Percentiles rank a stretch among this genome's conserved stretches.
phyloP scores from a whole-genome alignment of 1,139 yeast species.

The Yamadazyma trypodendri region DNA sequence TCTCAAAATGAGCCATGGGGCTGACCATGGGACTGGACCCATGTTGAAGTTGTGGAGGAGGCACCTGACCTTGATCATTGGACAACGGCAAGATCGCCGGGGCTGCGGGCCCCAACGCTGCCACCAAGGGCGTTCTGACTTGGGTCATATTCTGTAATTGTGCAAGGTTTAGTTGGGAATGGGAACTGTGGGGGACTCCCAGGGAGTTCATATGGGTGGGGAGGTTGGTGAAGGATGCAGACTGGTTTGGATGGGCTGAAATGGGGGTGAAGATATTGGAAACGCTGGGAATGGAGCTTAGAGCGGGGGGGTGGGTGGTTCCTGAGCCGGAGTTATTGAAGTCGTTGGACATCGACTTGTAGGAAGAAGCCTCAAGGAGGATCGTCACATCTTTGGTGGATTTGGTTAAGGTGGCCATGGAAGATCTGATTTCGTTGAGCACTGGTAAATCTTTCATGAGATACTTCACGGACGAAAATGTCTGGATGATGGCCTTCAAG shows the following conservation, averaged over 20 bases:
- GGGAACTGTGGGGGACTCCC: conserved; percentile 15
- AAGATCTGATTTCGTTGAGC: conserved; percentile 75
- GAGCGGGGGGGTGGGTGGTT: conserved; percentile 22
- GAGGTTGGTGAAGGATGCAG: conserved; percentile 14
- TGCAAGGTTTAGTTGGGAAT: conserved; percentile 12
- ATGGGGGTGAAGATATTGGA: conserved; percentile 37
- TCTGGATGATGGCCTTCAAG: conserved; percentile 77
- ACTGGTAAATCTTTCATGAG: conserved; percentile 81
- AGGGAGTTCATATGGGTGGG: conserved; percentile 1
- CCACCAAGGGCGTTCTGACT: conserved; percentile 33
- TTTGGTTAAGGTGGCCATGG: conserved; percentile 77
- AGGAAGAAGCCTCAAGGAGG: conserved; percentile 58
- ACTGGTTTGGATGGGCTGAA: conserved; percentile 27
- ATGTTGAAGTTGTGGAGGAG: conserved; percentile 4
- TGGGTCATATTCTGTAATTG: conserved; percentile 18
- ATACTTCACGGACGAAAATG: conserved; percentile 77
- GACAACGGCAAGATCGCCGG: conserved; percentile 20
- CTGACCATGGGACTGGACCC: conserved; percentile 18
- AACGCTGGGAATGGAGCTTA: conserved; percentile 32
- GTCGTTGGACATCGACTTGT: conserved; percentile 35
- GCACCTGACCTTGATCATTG: conserved; percentile 7
- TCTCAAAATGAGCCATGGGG: conserved; percentile 16
- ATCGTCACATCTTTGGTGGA: conserved; percentile 90
- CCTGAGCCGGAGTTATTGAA: conserved; percentile 18
- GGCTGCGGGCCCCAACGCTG: conserved; percentile 31